phyloP scores from a whole-genome alignment of 106 monocot species.

The Apostasia ramifera region DNA sequence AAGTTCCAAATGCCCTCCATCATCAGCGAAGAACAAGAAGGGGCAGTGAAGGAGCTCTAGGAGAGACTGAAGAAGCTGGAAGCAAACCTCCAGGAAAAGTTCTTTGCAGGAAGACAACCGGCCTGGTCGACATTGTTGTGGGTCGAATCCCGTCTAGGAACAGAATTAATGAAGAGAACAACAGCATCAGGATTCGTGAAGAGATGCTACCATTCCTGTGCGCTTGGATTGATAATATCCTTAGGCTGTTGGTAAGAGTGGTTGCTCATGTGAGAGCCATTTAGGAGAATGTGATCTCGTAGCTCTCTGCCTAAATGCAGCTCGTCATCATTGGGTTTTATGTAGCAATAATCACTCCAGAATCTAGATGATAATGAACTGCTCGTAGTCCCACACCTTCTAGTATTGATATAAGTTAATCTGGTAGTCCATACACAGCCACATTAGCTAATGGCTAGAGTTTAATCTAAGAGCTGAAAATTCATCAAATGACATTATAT shows the following conservation, averaged over 20 bases:
- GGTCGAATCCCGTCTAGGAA: conserved; percentile 23
- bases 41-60: conserved; percentile 9
- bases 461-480: too few species aligned
- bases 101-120: conserved; percentile 23
- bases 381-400: too few species aligned
- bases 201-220: conserved; percentile 11
- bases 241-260: conserved; percentile 14
- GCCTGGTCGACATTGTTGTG: conserved; percentile 13
- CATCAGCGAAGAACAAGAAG: conserved; percentile 8
- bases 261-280: conserved; percentile 14
- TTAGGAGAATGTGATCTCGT: conserved; percentile 4
- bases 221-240: conserved; percentile 19
- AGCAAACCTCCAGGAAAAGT: conserved; percentile 16
- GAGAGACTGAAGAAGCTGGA: conserved; percentile 20
- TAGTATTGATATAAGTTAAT: too few species aligned
- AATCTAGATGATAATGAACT: too few species aligned
- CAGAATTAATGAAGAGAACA: conserved; percentile 16
- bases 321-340: background rate
- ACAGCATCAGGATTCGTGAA: background rate
- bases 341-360: too few species aligned
- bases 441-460: too few species aligned
- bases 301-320: conserved; percentile 9
- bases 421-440: too few species aligned
- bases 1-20: conserved; percentile 12
- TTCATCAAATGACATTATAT: too few species aligned